A percentile compares a stretch with the other conserved stretches of the same genome.
phyloP scores from a whole-genome alignment of 331 rosid genomes.

The Spiraea crenata region DNA sequence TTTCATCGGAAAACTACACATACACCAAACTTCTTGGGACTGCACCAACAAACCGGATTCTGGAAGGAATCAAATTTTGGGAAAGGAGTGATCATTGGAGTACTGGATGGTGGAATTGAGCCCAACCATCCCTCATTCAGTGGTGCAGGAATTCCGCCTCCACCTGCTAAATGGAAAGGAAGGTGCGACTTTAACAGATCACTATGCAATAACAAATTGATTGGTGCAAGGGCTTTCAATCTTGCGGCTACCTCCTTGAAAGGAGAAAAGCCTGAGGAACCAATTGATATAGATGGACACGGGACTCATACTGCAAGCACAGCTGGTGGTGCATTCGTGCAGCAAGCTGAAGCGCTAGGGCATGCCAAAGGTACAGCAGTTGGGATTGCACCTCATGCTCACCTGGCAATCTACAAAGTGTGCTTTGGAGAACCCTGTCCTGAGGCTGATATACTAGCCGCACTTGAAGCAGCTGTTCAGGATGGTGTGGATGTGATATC shows the following conservation, averaged over 20 bases:
- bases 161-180: conserved; percentile 79
- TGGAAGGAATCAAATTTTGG: conserved; percentile 76
- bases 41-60: conserved; percentile 41
- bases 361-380: conserved; percentile 72
- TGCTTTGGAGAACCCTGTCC: conserved; percentile 52
- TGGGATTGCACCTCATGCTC: conserved; percentile 71
- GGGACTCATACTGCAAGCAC: conserved; percentile 80
- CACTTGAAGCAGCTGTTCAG: conserved; percentile 65
- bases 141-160: conserved; percentile 62
- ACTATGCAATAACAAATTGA: conserved; percentile 66
- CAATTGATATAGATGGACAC: conserved; percentile 67
- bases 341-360: conserved; percentile 55
- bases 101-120: conserved; percentile 55
- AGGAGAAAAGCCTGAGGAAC: conserved; percentile 40
- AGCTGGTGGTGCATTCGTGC: conserved; percentile 69
- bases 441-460: conserved; percentile 62
- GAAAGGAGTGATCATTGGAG: conserved; percentile 68
- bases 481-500: conserved; percentile 85
- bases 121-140: conserved; percentile 70
- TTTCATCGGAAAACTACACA: conserved; percentile 54
- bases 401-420: conserved; percentile 67
- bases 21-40: conserved; percentile 61
- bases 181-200: conserved; percentile 51
- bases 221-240: conserved; percentile 71
- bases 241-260: conserved; percentile 33